A percentile compares a stretch with the other conserved stretches of the same genome.
Evolutionary conservation across 2,329 filamentous ascomycete species (phyloP).

Genomic region (Alternaria sp.): DNA sequence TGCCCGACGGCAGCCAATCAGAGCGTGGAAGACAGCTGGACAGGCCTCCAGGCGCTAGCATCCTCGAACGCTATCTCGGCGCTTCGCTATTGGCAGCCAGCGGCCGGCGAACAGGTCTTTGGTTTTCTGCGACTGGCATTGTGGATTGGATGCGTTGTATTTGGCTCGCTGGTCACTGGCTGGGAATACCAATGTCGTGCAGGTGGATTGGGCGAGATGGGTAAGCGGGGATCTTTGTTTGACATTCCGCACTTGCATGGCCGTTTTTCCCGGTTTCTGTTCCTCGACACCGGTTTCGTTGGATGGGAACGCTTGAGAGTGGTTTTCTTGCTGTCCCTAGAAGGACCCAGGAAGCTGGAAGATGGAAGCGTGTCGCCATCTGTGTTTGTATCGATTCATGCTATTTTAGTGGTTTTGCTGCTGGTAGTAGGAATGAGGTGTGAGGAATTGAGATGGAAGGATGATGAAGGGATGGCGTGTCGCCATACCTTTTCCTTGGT

Average conservation of each 20-base stretch:
- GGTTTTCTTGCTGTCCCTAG: not conserved
- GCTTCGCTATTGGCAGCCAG: constrained; percentile 1
- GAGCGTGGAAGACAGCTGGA: not conserved
- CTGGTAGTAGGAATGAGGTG: too few relatives aligned
- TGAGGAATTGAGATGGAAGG: not conserved
- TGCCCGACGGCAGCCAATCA: too few relatives aligned
- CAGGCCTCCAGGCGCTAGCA: not conserved
- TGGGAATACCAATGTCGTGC: not conserved
- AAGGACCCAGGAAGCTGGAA: not conserved
- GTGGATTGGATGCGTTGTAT: not conserved
- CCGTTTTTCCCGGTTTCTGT: not conserved
- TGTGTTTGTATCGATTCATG: too few relatives aligned
- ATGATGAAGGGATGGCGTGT: not conserved
- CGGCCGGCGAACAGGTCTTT: not conserved
- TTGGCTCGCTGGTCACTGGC: not conserved
- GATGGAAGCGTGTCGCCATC: not conserved
- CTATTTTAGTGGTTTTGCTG: too few relatives aligned
- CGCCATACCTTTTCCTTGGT: not conserved
- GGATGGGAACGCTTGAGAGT: not conserved
- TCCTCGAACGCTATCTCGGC: not conserved
- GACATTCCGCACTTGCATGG: not conserved
- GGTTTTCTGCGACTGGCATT: not conserved
- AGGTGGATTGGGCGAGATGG: not conserved
- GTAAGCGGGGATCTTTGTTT: not conserved
- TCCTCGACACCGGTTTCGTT: not conserved